phyloP scores from a whole-genome alignment of 768 basidiomycete species.

The Hypholoma fasciculare region DNA sequence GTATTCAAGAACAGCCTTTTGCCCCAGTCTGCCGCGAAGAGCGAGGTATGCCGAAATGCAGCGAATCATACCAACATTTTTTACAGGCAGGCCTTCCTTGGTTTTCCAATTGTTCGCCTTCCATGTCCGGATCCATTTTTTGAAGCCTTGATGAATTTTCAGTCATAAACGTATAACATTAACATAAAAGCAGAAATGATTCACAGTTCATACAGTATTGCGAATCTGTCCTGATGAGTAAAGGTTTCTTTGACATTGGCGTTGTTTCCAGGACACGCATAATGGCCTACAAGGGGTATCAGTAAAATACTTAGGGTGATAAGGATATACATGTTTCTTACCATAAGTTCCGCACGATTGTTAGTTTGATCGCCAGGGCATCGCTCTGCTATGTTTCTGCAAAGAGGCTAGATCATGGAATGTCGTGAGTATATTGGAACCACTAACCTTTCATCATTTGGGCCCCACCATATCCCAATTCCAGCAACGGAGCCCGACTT shows the following conservation, averaged over 20 bases:
- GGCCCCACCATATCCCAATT: conserved; percentile 89
- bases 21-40: conserved; percentile 48
- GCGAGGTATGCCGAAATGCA: conserved; percentile 68
- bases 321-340: conserved; percentile 31
- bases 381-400: conserved; percentile 79
- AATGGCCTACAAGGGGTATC: conserved; percentile 61
- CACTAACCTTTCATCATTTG: conserved; percentile 56
- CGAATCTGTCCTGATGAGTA: conserved; percentile 87
- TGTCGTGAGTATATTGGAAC: too few relatives aligned
- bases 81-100: conserved; percentile 54
- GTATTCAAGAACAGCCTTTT: conserved; percentile 62
- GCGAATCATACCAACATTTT: conserved; percentile 70
- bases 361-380: conserved; percentile 86
- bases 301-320: background rate
- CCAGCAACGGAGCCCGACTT: conserved; percentile 67
- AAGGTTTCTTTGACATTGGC: conserved; percentile 49
- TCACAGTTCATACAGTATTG: conserved; percentile 80
- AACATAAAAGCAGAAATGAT: conserved; percentile 7
- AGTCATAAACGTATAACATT: background rate
- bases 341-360: conserved; percentile 87
- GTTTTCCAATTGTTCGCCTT: conserved; percentile 48
- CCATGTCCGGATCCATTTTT: conserved; percentile 74
- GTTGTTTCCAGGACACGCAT: conserved; percentile 77
- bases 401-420: too few relatives aligned
- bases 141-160: conserved; percentile 50